Conservation (phyloP, 73 alveolate genomes). For the Tetrahymena malaccensis region DNA sequence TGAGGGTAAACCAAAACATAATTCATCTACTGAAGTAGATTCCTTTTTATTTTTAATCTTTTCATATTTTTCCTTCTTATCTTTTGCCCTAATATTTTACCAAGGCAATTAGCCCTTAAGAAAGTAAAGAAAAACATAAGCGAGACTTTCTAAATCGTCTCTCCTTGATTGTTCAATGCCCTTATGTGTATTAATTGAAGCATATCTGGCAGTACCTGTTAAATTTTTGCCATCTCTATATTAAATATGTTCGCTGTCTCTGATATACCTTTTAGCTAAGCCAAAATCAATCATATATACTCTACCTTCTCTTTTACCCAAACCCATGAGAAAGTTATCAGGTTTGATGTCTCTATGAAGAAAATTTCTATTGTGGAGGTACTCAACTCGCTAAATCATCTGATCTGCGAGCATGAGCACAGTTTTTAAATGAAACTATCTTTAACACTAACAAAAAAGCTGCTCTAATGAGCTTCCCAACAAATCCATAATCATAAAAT, state of each 20-base stretch:
- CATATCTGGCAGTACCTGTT: conserved; percentile 77
- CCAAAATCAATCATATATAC: conserved; percentile 44
- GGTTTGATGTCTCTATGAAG: conserved; percentile 57
- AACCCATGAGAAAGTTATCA: conserved; percentile 43
- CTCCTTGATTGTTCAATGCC: conserved; percentile 66
- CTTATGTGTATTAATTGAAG: conserved; percentile 50
- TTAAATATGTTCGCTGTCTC: conserved; percentile 57
- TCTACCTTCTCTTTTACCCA: conserved; percentile 7
- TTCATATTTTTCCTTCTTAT: conserved; percentile 78
- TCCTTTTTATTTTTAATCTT: conserved; percentile 76
- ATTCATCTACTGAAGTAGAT: conserved; percentile 74
- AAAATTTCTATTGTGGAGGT: conserved; percentile 49
- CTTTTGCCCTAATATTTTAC: conserved; percentile 39
- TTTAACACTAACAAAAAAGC: conserved; percentile 32
- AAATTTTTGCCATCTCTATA: conserved; percentile 51
- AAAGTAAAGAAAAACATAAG: conserved; percentile 52
- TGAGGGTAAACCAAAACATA: conserved; percentile 46
- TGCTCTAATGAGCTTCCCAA: conserved; percentile 68
- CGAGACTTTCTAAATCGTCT: conserved; percentile 72
- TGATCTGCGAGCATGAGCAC: conserved; percentile 63
- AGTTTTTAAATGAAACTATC: conserved; percentile 48
- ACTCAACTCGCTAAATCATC: conserved; percentile 49
- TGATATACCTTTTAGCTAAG: conserved; percentile 31
- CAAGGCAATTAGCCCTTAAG: conserved; percentile 54
- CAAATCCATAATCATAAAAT: conserved; percentile 72